These are phyloP conservation scores for Coemansia biformis DNA, from an alignment of 192 early-diverging fungal genomes.

Conservation along the genomic window DNA sequence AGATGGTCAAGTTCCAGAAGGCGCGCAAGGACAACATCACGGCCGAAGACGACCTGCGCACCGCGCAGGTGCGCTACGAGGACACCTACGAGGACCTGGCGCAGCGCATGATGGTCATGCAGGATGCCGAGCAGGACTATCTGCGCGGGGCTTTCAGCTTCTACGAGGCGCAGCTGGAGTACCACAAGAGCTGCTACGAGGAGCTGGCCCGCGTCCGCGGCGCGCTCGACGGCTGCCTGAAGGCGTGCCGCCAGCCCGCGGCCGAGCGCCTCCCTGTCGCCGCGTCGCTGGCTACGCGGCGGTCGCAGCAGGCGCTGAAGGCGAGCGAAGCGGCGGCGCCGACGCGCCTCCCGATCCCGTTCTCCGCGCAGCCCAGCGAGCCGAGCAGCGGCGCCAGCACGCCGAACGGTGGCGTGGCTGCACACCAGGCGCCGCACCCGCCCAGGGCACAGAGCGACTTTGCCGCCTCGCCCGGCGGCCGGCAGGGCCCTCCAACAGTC, in stretches of 20 bases:
- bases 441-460: conserved; percentile 46
- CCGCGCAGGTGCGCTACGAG: conserved; percentile 89
- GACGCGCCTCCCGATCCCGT: conserved; percentile 26
- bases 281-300: conserved; percentile 19
- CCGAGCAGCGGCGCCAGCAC: conserved; percentile 34
- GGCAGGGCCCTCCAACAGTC: conserved; percentile 25
- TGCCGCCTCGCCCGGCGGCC: conserved; percentile 10
- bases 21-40: conserved; percentile 87
- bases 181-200: conserved; percentile 36
- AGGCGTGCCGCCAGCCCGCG: conserved; percentile 28
- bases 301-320: conserved; percentile 24
- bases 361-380: conserved; percentile 19
- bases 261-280: conserved; percentile 30
- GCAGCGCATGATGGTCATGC: conserved; percentile 73
- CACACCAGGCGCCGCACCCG: conserved; percentile 25
- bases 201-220: conserved; percentile 29
- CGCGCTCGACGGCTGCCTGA: conserved; percentile 33
- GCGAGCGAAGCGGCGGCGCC: conserved; percentile 11
- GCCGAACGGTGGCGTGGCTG: conserved; percentile 5
- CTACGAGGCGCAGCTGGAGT: conserved; percentile 44
- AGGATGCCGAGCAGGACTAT: conserved; percentile 71
- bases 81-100: conserved; percentile 76
- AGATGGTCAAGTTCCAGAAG: conserved; percentile 81
- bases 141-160: conserved; percentile 51
- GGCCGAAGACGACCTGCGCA: conserved; percentile 83